A percentile compares a stretch with the other conserved stretches of the same genome.
Conservation (phyloP, 805 yeast species). For the Dipodascus albidus region DNA sequence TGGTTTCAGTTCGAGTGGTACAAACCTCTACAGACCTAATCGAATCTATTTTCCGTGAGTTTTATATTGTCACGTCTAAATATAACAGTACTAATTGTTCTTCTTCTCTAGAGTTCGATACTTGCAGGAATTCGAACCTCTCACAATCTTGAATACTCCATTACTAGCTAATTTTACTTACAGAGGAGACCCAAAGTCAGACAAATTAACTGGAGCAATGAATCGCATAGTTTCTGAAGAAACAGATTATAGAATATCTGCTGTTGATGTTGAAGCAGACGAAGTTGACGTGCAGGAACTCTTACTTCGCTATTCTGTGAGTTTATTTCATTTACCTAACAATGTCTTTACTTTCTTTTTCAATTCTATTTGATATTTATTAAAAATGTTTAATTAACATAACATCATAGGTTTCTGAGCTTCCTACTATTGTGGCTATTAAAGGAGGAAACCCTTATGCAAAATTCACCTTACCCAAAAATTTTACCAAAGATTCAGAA, state of each 20-base stretch:
- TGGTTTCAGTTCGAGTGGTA: background rate
- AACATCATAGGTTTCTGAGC: conserved; percentile 30
- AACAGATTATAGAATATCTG: conserved; percentile 40
- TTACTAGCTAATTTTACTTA: conserved; percentile 61
- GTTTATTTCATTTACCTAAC: too few species aligned
- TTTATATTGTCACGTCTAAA: too few species aligned
- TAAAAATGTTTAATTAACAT: background rate
- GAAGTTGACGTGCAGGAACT: conserved; percentile 50
- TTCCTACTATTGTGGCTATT: conserved; percentile 61
- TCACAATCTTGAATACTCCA: conserved; percentile 42
- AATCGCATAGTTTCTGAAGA: conserved; percentile 39
- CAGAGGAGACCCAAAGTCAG: conserved; percentile 50
- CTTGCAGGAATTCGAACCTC: conserved; percentile 47
- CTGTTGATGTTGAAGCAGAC: conserved; percentile 66
- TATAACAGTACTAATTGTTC: too few species aligned
- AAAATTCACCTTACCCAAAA: conserved; percentile 20
- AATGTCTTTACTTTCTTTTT: too few species aligned
- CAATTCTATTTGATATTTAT: background rate
- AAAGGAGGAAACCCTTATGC: conserved; percentile 50
- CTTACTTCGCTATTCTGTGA: conserved; percentile 35
- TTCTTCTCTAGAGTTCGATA: conserved; percentile 34
- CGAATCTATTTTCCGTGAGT: conserved; percentile 3
- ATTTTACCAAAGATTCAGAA: conserved; percentile 20
- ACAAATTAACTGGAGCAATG: conserved; percentile 50
- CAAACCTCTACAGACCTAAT: background rate